Evolutionary conservation across 2,329 filamentous ascomycete species (phyloP).

Genomic region (Trichoderma sp.): DNA sequence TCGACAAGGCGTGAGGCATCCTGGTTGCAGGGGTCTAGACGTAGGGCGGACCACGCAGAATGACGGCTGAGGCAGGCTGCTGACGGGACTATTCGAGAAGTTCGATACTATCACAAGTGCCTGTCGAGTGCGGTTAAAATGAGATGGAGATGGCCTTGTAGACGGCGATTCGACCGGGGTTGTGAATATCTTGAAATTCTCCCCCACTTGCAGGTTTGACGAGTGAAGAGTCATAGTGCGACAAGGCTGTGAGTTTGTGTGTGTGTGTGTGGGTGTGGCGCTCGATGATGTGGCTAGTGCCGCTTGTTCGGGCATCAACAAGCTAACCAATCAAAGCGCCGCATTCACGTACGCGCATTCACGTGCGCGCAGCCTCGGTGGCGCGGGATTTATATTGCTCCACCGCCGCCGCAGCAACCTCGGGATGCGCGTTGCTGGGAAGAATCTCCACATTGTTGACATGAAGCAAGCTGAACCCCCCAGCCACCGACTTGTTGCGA

Average conservation of each 20-base stretch:
- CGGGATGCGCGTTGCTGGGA: conserved; percentile 28
- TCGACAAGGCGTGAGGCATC: conserved; percentile 74
- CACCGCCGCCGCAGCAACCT: conserved; percentile 35
- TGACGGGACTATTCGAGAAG: not conserved
- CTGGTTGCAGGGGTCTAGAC: not conserved
- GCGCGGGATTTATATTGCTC: conserved; percentile 19
- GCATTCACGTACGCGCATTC: conserved; percentile 16
- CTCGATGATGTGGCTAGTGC: not conserved
- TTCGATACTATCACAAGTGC: not conserved
- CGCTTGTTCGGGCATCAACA: not conserved
- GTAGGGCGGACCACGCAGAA: not conserved
- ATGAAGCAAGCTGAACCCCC: conserved; percentile 21
- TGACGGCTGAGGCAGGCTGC: not conserved
- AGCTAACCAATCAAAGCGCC: not conserved
- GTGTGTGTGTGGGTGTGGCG: conserved; percentile 15
- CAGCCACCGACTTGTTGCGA: conserved; percentile 25
- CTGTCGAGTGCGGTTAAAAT: not conserved
- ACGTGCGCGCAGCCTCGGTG: conserved; percentile 20
- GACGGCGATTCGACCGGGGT: not conserved
- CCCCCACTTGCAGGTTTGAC: not conserved
- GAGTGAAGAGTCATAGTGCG: conserved; percentile 10
- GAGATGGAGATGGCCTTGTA: not conserved
- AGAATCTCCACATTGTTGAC: conserved; percentile 25
- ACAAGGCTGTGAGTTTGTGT: conserved; percentile 1
- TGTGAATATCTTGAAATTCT: conserved; percentile 8